Evolutionary conservation across 441 rosid genomes (phyloP), one percentile per base, ranked within the genome.

Genomic region (Hura crepitans): DNA sequence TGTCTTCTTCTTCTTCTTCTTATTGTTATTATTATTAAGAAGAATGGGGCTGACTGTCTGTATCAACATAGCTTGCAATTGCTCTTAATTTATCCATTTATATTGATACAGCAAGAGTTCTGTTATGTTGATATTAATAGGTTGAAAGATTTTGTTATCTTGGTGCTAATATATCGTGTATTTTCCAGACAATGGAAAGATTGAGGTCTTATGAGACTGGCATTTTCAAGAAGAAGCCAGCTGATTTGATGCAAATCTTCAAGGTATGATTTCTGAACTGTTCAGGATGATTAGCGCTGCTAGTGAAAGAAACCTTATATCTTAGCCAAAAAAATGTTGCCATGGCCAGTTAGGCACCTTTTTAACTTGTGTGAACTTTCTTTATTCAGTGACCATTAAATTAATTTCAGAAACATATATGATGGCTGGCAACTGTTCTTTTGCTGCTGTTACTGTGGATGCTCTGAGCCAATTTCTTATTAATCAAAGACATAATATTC

Each of bases 231-330:
- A 94, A 80, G 81, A 95, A 88, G 81, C 99, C 99, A 35, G 81
- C 90, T 55, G 98, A 96, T 81, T 75, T 92, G 43, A 89, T 96
- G 95, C 99, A 92, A 82, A 92, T 96, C 46, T 91, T 96, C 80
- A 81, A 90, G 96, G 99, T 96, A 85, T 80, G 70, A 12, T 2
- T 58, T 77, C 42, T 66, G 62, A 57, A 64, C 66, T 33, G 55
- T 66, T 55, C 75, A 51, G n/a, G 50, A 46, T 69, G 54, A 63
- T 11, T 73, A 11, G 64, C 35, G 49, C 55, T 47, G 28, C 46
- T 17, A 22, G 3, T 30, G 20, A n/a, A 3, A 59, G 45, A 31
- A 9, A 18, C 11, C 10, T 68, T 56, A 6, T 13, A 13, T 62
- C 17, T 14, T 4, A 8, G 33, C 17, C 8, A 15, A n/a, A 18